phyloP scores from a whole-genome alignment of 768 basidiomycete species.

The Tephrocybe sp. region DNA sequence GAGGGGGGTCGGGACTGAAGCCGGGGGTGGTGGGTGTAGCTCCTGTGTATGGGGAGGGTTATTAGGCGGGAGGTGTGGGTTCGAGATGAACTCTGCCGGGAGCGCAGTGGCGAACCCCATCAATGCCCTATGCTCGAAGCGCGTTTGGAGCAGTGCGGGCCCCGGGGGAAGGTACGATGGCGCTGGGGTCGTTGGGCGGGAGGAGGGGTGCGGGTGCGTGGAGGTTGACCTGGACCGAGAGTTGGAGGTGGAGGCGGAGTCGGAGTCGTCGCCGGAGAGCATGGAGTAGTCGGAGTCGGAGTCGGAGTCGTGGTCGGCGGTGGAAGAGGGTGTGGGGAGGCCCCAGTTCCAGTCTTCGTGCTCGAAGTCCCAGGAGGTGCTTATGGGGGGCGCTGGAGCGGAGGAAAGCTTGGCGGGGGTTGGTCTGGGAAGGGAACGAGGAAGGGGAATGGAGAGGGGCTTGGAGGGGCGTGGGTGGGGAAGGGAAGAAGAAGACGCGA shows the following conservation, averaged over 20 bases:
- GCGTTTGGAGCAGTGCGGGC: conserved; percentile 63
- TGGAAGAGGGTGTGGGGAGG: no score
- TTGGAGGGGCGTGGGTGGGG: no score
- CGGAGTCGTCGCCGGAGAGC: conserved; percentile 34
- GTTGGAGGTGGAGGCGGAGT: conserved; percentile 24
- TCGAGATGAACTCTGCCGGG: background rate
- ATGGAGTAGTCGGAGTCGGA: conserved; percentile 31
- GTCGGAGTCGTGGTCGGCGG: conserved; percentile 27
- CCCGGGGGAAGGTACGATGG: conserved; percentile 73
- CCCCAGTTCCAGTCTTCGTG: no score
- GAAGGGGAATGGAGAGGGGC: background rate
- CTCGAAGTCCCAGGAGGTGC: no score
- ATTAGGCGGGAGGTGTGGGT: no score
- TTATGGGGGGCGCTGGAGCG: no score
- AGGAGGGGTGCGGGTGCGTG: conserved; percentile 18
- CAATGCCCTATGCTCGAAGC: conserved; percentile 64
- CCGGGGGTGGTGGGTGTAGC: conserved; percentile 23
- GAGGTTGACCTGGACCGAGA: background rate
- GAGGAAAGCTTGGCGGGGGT: no score
- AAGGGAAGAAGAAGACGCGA: conserved; percentile 20
- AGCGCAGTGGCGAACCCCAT: conserved; percentile 64
- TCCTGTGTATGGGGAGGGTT: background rate
- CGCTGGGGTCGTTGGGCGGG: conserved; percentile 68
- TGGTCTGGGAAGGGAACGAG: no score
- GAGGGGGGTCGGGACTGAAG: conserved; percentile 70